Evolutionary conservation across 192 early-diverging fungal species (phyloP), one percentile per base, ranked within the genome.

Genomic region (Entomortierella chlamydospora): DNA sequence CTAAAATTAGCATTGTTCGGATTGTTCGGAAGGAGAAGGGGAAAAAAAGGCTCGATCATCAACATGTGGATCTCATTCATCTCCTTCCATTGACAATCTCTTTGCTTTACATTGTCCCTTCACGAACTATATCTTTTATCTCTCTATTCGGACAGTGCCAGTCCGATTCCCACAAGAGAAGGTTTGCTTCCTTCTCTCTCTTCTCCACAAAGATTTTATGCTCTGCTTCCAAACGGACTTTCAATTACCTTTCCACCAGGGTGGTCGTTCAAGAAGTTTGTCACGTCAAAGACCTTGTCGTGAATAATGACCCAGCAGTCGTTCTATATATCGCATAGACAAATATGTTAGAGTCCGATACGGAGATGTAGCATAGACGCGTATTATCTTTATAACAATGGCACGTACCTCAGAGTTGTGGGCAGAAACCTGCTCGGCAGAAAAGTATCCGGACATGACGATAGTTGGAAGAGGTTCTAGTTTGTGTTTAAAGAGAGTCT

Each of bases 221-320:
- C 17, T 37, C 42, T 51, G 34, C 29, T 54, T 43, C 41, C 49
- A 22, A 17, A 20, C 34, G 62, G 41, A 28, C 31, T 50, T 52
- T 43, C 20, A 5, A 6, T 64, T 79, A 79, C 76, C 76, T 79
- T 86, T 41, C 82, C 81, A 53, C 88, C 90, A 57, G 88, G 90
- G 63, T 89, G 88, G 22, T 91, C 87, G 37, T 83, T 83, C 41
- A 88, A 61, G 57, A 89, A 89, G 10, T 82, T 65, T 11, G 90
- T 85, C 25, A 91, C 70, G 54, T 91, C 87, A 70, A 84, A 91
- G 15, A 91, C 89, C 57, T 89, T 88, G 42, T 72, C 87, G 54
- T 91, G 83, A 33, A 91, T 81, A 56, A 91, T 87, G 22, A 91
- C 79, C 90, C 90, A 91, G 57, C 76, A 79, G 43, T 79, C 76